Base-by-base conservation (phyloP, 176 grass and related monocot genomes). In the Eragrostis nindensis region DNA sequence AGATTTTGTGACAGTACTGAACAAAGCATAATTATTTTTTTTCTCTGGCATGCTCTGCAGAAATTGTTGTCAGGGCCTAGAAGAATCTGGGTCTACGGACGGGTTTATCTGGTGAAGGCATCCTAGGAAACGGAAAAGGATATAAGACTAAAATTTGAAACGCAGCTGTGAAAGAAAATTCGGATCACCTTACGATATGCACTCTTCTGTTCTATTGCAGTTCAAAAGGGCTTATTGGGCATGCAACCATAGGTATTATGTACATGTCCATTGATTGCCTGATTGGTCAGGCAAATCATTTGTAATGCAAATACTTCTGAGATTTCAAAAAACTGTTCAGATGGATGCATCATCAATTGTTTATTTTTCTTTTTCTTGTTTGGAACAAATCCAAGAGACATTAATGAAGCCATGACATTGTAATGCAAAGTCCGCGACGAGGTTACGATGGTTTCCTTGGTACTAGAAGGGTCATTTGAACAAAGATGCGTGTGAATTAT, bases 41-140 rank as follows among this genome's bases (percentile, higher is more conserved):
- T 5, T 43, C 83, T 22, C 45, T 22, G 8, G 11, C 59, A 6
- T 74, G 57, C 32, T 55, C 11, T 60, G 79, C 84, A 99, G 96
- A 86, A 78, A 91, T 88, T 86, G 29, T 83, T 81, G 26, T 89
- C 90, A 10, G 88, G 82, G 19, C 62, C 92, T 61, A 78, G 86
- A 76, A 91, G 86, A 72, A 86, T 44, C 27, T 99, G 96, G 86
- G 92, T 99, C 75, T 95, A 99, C 13, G 96, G 96, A 47, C 84
- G 96, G 8, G 86, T 95, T 79, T 99, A 99, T 82, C 76, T 95
- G 80, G 90, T 88, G 47, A 89, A 77, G 85, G 8, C 77, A 86
- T 76, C 61, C 54, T 25, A 79, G 36, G 66, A 91, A 76, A 81
- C 66, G 59, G 12, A 88, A 56, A 81, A 61, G 71, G 72, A 77